phyloP scores from a whole-genome alignment of 495 filamentous ascomycete species.

The Neurospora tetraspora region DNA sequence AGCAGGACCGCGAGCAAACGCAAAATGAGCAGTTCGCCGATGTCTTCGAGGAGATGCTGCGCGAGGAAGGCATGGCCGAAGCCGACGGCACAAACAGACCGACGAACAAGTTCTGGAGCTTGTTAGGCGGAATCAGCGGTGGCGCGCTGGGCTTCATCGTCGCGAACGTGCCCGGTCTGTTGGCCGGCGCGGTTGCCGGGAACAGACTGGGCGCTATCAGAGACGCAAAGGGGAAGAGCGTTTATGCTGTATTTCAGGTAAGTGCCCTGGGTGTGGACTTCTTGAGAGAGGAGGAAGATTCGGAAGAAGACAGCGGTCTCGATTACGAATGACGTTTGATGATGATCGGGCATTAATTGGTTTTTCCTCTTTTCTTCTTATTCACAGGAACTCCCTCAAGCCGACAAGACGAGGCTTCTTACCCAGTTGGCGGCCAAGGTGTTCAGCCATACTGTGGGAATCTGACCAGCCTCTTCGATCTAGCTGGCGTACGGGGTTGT shows the following conservation, averaged over 20 bases:
- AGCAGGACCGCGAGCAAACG: constrained; percentile 26
- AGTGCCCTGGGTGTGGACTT: constrained; percentile 10
- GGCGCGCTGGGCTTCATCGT: constrained; percentile 92
- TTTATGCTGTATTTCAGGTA: constrained; percentile 75
- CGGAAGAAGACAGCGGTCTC: background rate
- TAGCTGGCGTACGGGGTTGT: background rate
- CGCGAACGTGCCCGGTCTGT: constrained; percentile 76
- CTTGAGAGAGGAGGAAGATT: background rate
- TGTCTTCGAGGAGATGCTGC: constrained; percentile 96
- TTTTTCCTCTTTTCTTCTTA: background rate
- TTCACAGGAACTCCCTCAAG: constrained; percentile 58
- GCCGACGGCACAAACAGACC: constrained; percentile 44
- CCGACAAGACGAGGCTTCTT: constrained; percentile 66
- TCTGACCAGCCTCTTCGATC: constrained; percentile 12
- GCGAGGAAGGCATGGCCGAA: constrained; percentile 73
- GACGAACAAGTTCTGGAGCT: constrained; percentile 71
- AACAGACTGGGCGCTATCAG: constrained; percentile 81
- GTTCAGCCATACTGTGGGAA: constrained; percentile 46
- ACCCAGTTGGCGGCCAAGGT: constrained; percentile 66
- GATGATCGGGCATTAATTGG: background rate
- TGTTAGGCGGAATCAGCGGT: constrained; percentile 78
- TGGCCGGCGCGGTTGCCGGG: constrained; percentile 88
- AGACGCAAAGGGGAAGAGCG: constrained; percentile 88
- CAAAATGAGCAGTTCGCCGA: constrained; percentile 74
- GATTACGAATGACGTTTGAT: background rate